Evolutionary conservation across 768 basidiomycete species (phyloP), one percentile per base, ranked within the genome.

Genomic region (Mycena rosella): DNA sequence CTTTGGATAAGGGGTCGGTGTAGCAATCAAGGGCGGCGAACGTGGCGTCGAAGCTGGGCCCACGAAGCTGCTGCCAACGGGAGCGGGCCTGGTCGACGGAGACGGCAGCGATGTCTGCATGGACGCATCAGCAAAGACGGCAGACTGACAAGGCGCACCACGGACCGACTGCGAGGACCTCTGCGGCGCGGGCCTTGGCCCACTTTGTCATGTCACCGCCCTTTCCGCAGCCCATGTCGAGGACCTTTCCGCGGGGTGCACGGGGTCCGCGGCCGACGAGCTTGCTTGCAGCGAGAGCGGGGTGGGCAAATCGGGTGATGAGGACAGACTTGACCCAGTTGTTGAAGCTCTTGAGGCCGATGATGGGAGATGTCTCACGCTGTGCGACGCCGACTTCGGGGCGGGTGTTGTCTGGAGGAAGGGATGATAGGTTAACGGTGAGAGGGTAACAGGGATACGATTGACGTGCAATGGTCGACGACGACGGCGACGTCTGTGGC

Each of bases 241-340:
- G 86, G 26, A 99, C 95, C 75, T 91, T 92, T 30, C 96, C 96
- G 52, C 75, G 79, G 55, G 51, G 36, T 9, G 51, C 29, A 26
- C 75, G 74, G 51, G 52, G 62, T 45, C 75, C 73, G 62, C 82
- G 75, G 65, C 72, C 78, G 67, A 67, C 67, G 60, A 72, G 65
- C 14, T 75, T 68, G 63, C 83, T 83, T 47, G 78, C 78, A 36
- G 83, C 78, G 40, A 95, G 84, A 34, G 83, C 90, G 3, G 92
- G 90, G 76, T 91, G 90, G 0, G 92, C 93, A 74, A 94, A 98
- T 58, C 93, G 93, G 11, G 92, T 91, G 75, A 99, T 98, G 68
- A 99, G 85, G 20, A 99, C 96, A 13, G 95, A 96, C 79, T 99
- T 99, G 73, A 99, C 92, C 98, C 98, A 99, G 82, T 99, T 99